A percentile compares a stretch with the other conserved stretches of the same genome.
These are phyloP conservation scores for Pestalotiopsis fici DNA, from an alignment of 2,329 filamentous ascomycete species.

Conservation along the genomic window DNA sequence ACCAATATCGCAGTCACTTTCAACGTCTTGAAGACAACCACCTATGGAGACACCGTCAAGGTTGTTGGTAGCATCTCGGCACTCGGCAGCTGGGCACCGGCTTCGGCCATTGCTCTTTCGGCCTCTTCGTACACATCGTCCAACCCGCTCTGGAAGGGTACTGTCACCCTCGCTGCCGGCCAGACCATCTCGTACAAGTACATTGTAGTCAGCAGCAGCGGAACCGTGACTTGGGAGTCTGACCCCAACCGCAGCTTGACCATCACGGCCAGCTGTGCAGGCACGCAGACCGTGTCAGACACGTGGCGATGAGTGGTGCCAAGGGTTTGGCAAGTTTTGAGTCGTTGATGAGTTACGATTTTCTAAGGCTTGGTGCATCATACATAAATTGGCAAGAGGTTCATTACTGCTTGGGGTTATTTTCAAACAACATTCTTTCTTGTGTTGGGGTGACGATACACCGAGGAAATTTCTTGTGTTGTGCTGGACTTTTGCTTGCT, in stretches of 20 bases:
- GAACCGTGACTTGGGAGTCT: slow-evolving; percentile 63
- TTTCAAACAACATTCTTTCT: background rate
- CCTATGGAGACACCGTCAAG: slow-evolving; percentile 65
- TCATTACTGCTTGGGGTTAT: background rate
- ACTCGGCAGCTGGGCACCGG: slow-evolving; percentile 64
- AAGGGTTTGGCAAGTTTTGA: background rate
- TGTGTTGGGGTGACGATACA: background rate
- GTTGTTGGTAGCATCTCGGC: slow-evolving; percentile 59
- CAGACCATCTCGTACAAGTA: slow-evolving; percentile 68
- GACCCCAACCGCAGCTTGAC: slow-evolving; percentile 53
- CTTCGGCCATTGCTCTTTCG: slow-evolving; percentile 55
- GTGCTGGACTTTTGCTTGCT: no score
- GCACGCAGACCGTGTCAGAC: slow-evolving; percentile 27
- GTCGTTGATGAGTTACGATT: background rate
- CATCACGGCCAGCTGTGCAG: slow-evolving; percentile 30
- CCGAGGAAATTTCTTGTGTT: background rate
- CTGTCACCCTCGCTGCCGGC: slow-evolving; percentile 57
- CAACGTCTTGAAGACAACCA: slow-evolving; percentile 57
- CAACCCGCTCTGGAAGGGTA: slow-evolving; percentile 63
- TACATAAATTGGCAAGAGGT: background rate
- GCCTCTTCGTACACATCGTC: slow-evolving; percentile 58
- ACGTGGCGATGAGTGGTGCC: slow-evolving; percentile 31
- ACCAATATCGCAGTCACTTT: slow-evolving; percentile 63
- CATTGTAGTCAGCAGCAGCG: slow-evolving; percentile 57
- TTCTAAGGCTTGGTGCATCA: background rate